phyloP scores from a whole-genome alignment of 805 yeast genomes.

The Debaryomyces prosopidis region DNA sequence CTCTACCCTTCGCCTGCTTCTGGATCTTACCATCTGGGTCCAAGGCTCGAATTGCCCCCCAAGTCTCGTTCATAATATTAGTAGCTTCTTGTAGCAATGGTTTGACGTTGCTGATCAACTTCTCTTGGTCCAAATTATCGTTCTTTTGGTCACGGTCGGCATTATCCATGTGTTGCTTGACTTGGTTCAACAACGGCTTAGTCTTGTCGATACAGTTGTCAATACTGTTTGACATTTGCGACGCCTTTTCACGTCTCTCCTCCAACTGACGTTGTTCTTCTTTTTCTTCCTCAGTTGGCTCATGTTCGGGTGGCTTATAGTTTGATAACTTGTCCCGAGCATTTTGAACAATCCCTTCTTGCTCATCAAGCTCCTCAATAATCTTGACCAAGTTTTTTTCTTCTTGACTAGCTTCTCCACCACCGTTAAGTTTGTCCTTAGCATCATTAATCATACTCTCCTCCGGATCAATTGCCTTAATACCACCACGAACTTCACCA shows the following conservation, averaged over 20 bases:
- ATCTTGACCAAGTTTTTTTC: not conserved
- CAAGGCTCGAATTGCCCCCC: not conserved
- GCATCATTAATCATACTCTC: constrained; percentile 2
- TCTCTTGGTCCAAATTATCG: not conserved
- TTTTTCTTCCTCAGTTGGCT: constrained; percentile 1
- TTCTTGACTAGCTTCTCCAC: not conserved
- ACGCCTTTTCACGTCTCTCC: not conserved
- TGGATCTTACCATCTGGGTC: constrained; percentile 2
- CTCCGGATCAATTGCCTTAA: constrained; percentile 1
- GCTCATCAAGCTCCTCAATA: not conserved
- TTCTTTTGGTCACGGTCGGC: constrained; percentile 3
- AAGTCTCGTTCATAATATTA: constrained; percentile 1
- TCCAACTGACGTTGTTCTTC: constrained; percentile 1
- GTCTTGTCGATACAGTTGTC: constrained; percentile 2
- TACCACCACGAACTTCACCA: constrained; percentile 4
- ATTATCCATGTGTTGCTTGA: constrained; percentile 1
- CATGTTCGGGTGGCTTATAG: not conserved
- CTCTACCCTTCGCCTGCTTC: constrained; percentile 1
- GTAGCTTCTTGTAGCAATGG: constrained; percentile 2
- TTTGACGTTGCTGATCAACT: not conserved
- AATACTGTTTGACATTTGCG: constrained; percentile 1
- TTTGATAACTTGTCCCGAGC: constrained; percentile 1
- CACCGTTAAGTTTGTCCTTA: not conserved
- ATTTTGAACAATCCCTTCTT: constrained; percentile 1
- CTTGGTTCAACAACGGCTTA: constrained; percentile 2